phyloP scores from a whole-genome alignment of 345 rosid genomes.

The Eucalyptus sp. region DNA sequence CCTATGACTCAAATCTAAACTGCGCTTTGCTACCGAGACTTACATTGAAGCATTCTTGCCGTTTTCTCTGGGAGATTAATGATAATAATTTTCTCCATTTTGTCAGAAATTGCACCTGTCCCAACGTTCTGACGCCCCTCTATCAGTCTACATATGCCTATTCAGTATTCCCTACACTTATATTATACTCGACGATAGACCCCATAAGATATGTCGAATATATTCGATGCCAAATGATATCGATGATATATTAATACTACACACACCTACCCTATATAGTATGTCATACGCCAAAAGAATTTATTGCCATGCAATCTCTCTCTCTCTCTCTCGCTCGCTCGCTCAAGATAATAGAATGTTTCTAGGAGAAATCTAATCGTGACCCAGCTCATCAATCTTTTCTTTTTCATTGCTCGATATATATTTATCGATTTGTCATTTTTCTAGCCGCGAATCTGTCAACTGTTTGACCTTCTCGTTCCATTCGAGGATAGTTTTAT shows the following conservation, averaged over 20 bases:
- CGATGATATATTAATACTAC: neutral
- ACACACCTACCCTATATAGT: neutral
- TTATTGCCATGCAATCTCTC: neutral
- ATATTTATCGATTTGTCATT: neutral
- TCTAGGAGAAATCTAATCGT: neutral
- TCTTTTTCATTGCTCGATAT: neutral
- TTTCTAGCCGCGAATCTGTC: neutral
- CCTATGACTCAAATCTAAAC: neutral
- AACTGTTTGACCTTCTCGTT: neutral
- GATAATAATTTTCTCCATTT: neutral
- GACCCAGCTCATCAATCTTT: neutral
- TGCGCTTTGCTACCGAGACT: neutral
- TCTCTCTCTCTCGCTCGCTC: neutral
- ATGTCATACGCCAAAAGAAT: neutral
- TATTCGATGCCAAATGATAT: neutral
- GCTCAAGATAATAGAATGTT: neutral
- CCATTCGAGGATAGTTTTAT: neutral
- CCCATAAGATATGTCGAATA: neutral
- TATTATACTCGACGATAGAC: neutral
- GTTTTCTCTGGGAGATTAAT: neutral
- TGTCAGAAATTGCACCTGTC: neutral
- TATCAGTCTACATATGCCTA: neutral
- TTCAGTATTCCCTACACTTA: neutral
- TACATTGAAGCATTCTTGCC: neutral
- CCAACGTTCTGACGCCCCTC: neutral